A percentile compares a stretch with the other conserved stretches of the same genome.
Evolutionary conservation across 345 rosid species (phyloP).

Genomic region (Psidium friedrichsthalianum): DNA sequence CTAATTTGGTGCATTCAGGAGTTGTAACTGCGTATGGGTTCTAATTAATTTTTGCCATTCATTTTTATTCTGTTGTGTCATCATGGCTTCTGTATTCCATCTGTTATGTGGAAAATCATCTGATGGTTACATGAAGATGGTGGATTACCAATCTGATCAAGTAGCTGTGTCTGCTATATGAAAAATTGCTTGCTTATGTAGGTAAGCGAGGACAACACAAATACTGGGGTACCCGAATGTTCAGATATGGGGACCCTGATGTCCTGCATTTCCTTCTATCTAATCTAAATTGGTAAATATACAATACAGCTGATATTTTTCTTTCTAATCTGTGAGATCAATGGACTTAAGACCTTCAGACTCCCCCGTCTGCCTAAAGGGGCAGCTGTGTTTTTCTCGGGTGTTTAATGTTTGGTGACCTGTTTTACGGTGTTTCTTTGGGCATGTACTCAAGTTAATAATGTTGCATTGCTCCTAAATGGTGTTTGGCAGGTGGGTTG

Average conservation of each 20-base stretch:
- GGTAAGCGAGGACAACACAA: constrained; percentile 97
- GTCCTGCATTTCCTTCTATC: constrained; percentile 86
- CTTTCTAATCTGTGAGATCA: neutral
- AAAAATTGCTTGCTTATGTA: constrained; percentile 15
- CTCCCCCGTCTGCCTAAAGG: neutral
- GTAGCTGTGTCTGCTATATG: neutral
- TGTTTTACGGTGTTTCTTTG: neutral
- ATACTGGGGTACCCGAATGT: constrained; percentile 97
- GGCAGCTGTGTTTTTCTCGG: neutral
- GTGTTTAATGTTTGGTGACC: neutral
- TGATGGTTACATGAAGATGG: neutral
- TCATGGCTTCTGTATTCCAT: neutral
- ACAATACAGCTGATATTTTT: neutral
- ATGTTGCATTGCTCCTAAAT: neutral
- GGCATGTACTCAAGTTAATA: neutral
- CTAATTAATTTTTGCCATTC: neutral
- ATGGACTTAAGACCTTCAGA: neutral
- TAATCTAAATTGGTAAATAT: constrained; percentile 81
- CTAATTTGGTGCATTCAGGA: neutral
- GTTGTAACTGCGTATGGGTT: neutral
- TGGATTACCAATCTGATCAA: neutral
- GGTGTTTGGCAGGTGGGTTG: constrained; percentile 71
- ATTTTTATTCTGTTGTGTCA: neutral
- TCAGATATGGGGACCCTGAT: constrained; percentile 84
- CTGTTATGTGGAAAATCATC: neutral